These are phyloP conservation scores for Bremia lactucae DNA, from an alignment of 352 stramenopile genomes.

Conservation along the genomic window DNA sequence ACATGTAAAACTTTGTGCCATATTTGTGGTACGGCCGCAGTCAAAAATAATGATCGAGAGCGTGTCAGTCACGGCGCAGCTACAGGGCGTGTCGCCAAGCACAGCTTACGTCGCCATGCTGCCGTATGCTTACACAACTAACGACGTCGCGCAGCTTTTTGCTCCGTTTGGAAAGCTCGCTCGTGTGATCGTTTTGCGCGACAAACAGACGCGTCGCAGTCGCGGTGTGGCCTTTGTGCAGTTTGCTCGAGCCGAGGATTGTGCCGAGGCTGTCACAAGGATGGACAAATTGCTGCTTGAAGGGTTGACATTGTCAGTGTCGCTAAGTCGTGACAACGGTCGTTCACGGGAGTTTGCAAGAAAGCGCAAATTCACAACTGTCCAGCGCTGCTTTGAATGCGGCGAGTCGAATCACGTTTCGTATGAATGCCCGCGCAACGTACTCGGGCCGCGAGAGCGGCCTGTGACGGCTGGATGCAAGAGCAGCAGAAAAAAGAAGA, in stretches of 20 bases:
- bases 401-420: constrained; percentile 64
- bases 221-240: constrained; percentile 80
- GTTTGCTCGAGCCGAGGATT: constrained; percentile 63
- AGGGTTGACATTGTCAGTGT: constrained; percentile 51
- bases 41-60: too few relatives aligned
- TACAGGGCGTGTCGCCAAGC: constrained; percentile 13
- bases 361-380: constrained; percentile 64
- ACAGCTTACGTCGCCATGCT: constrained; percentile 86
- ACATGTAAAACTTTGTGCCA: not conserved
- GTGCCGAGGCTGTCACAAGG: constrained; percentile 27
- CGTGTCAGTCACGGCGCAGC: not conserved
- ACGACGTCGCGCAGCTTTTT: constrained; percentile 81
- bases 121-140: constrained; percentile 81
- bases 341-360: constrained; percentile 62
- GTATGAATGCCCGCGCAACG: constrained; percentile 79
- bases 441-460: constrained; percentile 59
- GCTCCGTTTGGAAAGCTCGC: constrained; percentile 61
- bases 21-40: not conserved
- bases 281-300: constrained; percentile 61
- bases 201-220: constrained; percentile 62
- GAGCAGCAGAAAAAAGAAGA: constrained; percentile 51
- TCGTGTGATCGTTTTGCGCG: constrained; percentile 62
- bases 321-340: constrained; percentile 73
- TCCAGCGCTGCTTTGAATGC: constrained; percentile 78
- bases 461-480: constrained; percentile 30